Evolutionary conservation across 2,329 filamentous ascomycete genomes (phyloP).

Genomic region (Hypoxylon sp.): DNA sequence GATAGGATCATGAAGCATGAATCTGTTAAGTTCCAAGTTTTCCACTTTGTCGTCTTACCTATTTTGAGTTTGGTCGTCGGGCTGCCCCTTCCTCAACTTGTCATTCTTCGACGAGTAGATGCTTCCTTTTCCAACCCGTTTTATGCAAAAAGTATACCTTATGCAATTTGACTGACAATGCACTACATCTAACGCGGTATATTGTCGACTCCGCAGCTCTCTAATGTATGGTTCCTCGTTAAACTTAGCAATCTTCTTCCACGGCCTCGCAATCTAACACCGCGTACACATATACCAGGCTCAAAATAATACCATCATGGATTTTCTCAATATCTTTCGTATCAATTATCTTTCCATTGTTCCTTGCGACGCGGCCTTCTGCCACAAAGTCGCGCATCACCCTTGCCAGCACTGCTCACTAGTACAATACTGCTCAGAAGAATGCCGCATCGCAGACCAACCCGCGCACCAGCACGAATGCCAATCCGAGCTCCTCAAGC

Average conservation of each 20-base stretch:
- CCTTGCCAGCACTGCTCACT: neutral
- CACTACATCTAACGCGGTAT: too few species aligned
- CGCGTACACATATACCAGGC: neutral
- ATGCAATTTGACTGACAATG: neutral
- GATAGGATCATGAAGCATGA: neutral
- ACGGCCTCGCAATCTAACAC: neutral
- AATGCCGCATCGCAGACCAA: neutral
- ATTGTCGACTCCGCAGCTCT: neutral
- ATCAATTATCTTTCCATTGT: neutral
- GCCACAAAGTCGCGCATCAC: neutral
- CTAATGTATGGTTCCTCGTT: neutral
- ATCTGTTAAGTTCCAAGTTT: neutral
- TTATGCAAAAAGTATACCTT: too few species aligned
- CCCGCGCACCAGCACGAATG: neutral
- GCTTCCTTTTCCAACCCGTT: too few species aligned
- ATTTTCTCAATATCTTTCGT: neutral
- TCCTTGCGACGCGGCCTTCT: constrained; percentile 4
- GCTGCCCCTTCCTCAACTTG: neutral
- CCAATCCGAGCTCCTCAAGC: neutral
- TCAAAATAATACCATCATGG: neutral
- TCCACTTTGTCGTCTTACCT: neutral
- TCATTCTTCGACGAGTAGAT: too few species aligned
- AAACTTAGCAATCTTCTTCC: neutral
- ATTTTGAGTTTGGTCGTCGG: too few species aligned
- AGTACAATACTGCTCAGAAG: constrained; percentile 3